These are phyloP conservation scores for Neurospora sp. DNA, from an alignment of 2,329 filamentous ascomycete species.

Conservation along the genomic window DNA sequence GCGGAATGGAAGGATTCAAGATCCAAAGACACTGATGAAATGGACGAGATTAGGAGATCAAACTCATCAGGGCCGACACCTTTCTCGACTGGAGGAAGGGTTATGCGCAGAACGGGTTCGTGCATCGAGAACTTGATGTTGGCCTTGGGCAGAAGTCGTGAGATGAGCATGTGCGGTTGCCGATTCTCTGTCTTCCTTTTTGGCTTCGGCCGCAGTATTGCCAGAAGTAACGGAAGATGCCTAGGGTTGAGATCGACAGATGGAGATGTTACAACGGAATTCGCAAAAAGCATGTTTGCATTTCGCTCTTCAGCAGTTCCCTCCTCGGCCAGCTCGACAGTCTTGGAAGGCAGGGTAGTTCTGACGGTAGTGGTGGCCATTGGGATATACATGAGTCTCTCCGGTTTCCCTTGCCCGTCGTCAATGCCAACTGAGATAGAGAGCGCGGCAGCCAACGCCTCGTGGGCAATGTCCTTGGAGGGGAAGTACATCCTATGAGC, in stretches of 20 bases:
- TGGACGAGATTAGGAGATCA: slow-evolving; percentile 88
- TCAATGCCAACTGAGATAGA: slow-evolving; percentile 88
- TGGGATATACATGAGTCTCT: slow-evolving; percentile 83
- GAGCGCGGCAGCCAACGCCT: slow-evolving; percentile 82
- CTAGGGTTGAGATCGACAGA: slow-evolving; percentile 88
- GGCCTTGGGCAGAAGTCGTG: slow-evolving; percentile 84
- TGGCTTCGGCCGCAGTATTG: slow-evolving; percentile 54
- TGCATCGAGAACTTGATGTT: slow-evolving; percentile 94
- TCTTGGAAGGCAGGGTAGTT: slow-evolving; percentile 90
- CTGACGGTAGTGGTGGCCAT: slow-evolving; percentile 96
- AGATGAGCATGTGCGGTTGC: slow-evolving; percentile 62
- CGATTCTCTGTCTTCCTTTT: slow-evolving; percentile 30
- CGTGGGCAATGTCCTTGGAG: slow-evolving; percentile 83
- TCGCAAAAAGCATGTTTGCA: slow-evolving; percentile 91
- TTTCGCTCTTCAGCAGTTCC: slow-evolving; percentile 75
- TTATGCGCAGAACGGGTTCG: slow-evolving; percentile 85
- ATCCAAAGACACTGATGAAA: slow-evolving; percentile 87
- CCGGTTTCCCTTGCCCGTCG: slow-evolving; percentile 75
- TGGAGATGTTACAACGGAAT: slow-evolving; percentile 90
- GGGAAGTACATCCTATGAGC: slow-evolving; percentile 99
- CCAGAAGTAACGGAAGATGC: slow-evolving; percentile 76
- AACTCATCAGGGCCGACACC: slow-evolving; percentile 66
- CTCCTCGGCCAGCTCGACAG: slow-evolving; percentile 66
- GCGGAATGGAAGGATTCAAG: slow-evolving; percentile 91
- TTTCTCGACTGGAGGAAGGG: slow-evolving; percentile 67